Conservation (phyloP, 1,139 yeast genomes). For the Arxiozyma heterogenica region DNA sequence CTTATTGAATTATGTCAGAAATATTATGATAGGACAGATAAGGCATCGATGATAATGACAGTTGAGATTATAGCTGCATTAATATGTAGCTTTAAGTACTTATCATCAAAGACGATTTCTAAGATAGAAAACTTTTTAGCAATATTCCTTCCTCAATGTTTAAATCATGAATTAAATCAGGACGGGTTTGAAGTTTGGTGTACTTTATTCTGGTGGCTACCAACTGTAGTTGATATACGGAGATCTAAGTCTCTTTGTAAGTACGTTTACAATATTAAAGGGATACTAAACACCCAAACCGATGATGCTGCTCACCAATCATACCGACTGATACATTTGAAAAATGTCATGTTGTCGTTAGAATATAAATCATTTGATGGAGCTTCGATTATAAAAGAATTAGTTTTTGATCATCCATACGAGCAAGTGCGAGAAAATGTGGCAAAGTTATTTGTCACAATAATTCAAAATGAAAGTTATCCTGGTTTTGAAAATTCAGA, state of each 20-base stretch:
- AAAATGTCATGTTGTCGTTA: conserved; percentile 45
- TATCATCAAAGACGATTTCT: conserved; percentile 26
- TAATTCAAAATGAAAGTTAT: conserved; percentile 45
- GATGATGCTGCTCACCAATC: conserved; percentile 66
- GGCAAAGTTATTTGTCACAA: conserved; percentile 52
- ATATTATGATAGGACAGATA: conserved; percentile 50
- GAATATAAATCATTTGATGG: conserved; percentile 53
- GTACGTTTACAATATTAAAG: conserved; percentile 36
- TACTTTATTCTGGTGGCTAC: conserved; percentile 66
- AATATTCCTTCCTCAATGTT: conserved; percentile 38
- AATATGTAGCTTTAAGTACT: conserved; percentile 40
- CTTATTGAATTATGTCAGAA: conserved; percentile 40
- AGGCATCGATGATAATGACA: conserved; percentile 51
- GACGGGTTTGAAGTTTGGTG: conserved; percentile 73
- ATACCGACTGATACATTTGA: conserved; percentile 46
- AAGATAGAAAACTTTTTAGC: conserved; percentile 42
- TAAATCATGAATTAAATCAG: conserved; percentile 58
- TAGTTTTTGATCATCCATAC: conserved; percentile 52
- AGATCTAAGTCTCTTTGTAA: conserved; percentile 42
- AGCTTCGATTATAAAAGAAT: conserved; percentile 39
- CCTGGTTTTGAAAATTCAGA: conserved; percentile 41
- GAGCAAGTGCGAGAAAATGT: conserved; percentile 66
- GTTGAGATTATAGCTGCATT: conserved; percentile 57
- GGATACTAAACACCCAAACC: conserved; percentile 43
- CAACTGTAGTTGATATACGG: conserved; percentile 56